Base-by-base conservation (phyloP, 345 rosid genomes). In the Heritiera fomes region DNA sequence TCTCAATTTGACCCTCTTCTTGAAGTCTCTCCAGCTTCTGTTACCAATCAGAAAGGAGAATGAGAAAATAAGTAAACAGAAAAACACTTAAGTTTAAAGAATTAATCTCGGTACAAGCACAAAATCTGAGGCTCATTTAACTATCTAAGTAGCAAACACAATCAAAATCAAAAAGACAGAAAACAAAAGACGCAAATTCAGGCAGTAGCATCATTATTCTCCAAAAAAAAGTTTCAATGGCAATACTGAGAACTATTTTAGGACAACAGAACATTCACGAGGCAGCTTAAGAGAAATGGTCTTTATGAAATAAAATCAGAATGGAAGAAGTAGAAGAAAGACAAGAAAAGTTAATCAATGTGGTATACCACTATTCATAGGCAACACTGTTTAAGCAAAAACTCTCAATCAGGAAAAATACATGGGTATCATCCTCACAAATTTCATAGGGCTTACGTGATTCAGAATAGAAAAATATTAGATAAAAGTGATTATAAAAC, bases 11-110 rank as follows among this genome's bases (percentile, higher is more conserved):
- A 73, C 87, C 96, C 79, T 87, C 91, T 80, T 93, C 99, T 82
- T 87, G 86, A 75, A 95, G 95, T 83, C 83, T 91, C 82, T 93
- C 98, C 80, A 95, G 90, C 84, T 93, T 93, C 98, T 95, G 84
- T 81, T 59, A 76, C 34, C 38, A 71, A 23, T 59, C 73, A 60
- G 59, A 78, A 65, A 77, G 69, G 13, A 55, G 46, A 52, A 77
- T 28, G n/a, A 71, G 69, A 72, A 28, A 20, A 17, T 55, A 41
- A 65, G 63, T 28, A 63, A 43, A 78, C 63, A 79, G 13, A 77
- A 77, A 5, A 75, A 75, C 28, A 32, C 50, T 30, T 20, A 12
- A 76, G 13, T 34, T 70, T 6, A 62, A 14, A 75, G 34, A 61
- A 75, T 14, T 7, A 15, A 66, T 69, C 40, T 53, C 32, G 47